Conservation (phyloP, 495 filamentous ascomycete species). For the Diplogelasinospora grovesii region DNA sequence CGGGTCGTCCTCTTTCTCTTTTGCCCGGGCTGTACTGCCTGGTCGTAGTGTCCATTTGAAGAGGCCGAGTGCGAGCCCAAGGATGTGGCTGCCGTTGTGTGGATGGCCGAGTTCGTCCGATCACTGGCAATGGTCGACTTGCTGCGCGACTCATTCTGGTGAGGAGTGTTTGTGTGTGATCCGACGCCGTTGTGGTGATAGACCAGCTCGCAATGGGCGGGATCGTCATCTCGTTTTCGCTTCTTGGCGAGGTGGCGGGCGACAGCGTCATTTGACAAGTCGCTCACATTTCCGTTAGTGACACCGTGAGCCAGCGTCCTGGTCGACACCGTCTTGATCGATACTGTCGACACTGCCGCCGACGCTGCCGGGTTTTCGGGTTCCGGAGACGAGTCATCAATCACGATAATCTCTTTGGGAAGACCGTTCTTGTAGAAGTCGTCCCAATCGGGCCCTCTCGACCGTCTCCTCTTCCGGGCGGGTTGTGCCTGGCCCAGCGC, state of each 20-base stretch:
- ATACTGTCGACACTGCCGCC: too few species aligned
- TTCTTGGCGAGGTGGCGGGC: slow-evolving; percentile 39
- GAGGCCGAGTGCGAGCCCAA: slow-evolving; percentile 61
- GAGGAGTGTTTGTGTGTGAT: slow-evolving; percentile 63
- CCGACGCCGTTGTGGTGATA: slow-evolving; percentile 43
- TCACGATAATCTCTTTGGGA: slow-evolving; percentile 91
- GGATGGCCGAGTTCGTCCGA: slow-evolving; percentile 73
- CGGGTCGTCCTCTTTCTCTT: slow-evolving; percentile 83
- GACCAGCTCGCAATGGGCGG: slow-evolving; percentile 40
- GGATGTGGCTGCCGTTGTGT: slow-evolving; percentile 88
- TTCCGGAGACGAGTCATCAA: slow-evolving; percentile 84
- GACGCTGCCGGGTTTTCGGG: slow-evolving; percentile 38
- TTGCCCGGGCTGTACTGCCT: slow-evolving; percentile 53
- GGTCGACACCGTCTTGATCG: too few species aligned
- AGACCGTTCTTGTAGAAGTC: slow-evolving; percentile 90
- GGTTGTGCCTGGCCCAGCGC: slow-evolving; percentile 23
- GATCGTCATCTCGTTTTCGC: slow-evolving; percentile 41
- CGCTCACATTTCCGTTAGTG: slow-evolving; percentile 13
- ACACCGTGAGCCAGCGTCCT: slow-evolving; percentile 25
- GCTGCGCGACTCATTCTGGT: slow-evolving; percentile 35
- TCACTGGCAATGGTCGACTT: slow-evolving; percentile 72
- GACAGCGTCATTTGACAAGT: slow-evolving; percentile 8
- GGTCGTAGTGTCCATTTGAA: slow-evolving; percentile 56
- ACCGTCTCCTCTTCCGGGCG: slow-evolving; percentile 48
- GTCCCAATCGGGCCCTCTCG: slow-evolving; percentile 73